Evolutionary conservation across 768 basidiomycete genomes (phyloP), one percentile per base, ranked within the genome.

Genomic region (Trametes villosa): DNA sequence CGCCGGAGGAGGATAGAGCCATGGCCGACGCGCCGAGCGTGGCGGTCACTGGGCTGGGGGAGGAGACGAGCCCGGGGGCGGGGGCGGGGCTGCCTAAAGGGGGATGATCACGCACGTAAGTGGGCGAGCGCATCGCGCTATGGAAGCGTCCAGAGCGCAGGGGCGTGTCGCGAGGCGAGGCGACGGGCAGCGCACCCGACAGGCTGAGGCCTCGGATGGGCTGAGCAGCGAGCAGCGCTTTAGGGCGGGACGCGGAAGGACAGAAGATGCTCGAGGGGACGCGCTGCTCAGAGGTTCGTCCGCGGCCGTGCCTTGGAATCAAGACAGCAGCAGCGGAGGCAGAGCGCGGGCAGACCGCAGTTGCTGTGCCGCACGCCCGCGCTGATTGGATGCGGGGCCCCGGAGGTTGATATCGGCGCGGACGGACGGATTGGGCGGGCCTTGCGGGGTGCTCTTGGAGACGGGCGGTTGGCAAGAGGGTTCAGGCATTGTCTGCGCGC

Each of bases 1-100:
- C n/a, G n/a, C n/a, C n/a, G n/a, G n/a, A n/a, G n/a, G 7, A 7
- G 33, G 33, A 34, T 7, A 34, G 33, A 34, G 33, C 7, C 33
- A 34, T 13, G 33, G 33, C n/a, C n/a, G n/a, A 29, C 24, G 36
- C 49, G 30, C n/a, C 26, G 51, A 29, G 24, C 22, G 36, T 24
- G 31, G 34, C 20, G 30, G 48, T 13, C 9, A 18, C 47, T 20
- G 17, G 48, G 5, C 20, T 34, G 13, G 33, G 34, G n/a, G n/a
- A n/a, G n/a, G 12, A 36, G 34, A 38, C 20, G 51, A 18, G 27
- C 18, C 52, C n/a, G 36, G 15, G 29, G 27, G 56, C 56, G 29
- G 56, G 56, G 47, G 56, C 47, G 56, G 56, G 56, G 47, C n/a
- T 57, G 56, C 56, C 45, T 41, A 49, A 29, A 30, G 38, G 20